phyloP scores from a whole-genome alignment of 2,329 filamentous ascomycete species.

The Thermothelomyces thermophilus region DNA sequence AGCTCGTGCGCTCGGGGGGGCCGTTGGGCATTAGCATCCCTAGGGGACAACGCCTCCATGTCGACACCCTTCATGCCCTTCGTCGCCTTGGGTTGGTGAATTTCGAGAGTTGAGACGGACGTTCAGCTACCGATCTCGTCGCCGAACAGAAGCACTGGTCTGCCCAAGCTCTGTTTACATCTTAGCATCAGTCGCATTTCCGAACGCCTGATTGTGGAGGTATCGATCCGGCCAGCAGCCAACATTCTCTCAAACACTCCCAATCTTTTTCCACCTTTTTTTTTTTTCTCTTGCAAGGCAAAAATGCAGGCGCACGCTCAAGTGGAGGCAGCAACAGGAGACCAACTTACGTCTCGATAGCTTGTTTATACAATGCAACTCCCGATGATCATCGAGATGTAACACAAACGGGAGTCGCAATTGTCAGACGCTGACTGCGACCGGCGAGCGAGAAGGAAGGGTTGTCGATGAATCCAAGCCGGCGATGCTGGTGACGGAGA shows the following conservation, averaged over 20 bases:
- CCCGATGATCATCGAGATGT: not conserved
- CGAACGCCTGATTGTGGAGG: too few relatives aligned
- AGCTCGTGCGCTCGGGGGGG: slow-evolving; percentile 42
- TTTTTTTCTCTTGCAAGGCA: too few relatives aligned
- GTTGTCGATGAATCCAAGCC: not conserved
- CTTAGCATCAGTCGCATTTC: too few relatives aligned
- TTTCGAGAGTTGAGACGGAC: not conserved
- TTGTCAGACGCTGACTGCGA: not conserved
- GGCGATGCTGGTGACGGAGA: slow-evolving; percentile 8
- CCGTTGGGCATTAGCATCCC: slow-evolving; percentile 57
- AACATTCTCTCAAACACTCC: too few relatives aligned
- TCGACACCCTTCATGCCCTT: slow-evolving; percentile 47
- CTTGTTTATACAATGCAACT: not conserved
- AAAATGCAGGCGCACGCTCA: not conserved
- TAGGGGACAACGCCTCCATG: slow-evolving; percentile 57
- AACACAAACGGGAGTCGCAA: not conserved
- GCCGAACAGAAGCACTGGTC: not conserved
- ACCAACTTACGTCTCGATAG: not conserved
- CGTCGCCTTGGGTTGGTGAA: slow-evolving; percentile 2
- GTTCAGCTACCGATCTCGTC: not conserved
- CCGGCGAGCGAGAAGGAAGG: not conserved
- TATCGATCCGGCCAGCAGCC: too few relatives aligned
- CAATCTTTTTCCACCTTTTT: too few relatives aligned
- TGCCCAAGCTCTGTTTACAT: too few relatives aligned
- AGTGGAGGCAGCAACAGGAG: not conserved